Evolutionary conservation across 257 asterid species (phyloP).

Genomic region (Salvia miltiorrhiza): DNA sequence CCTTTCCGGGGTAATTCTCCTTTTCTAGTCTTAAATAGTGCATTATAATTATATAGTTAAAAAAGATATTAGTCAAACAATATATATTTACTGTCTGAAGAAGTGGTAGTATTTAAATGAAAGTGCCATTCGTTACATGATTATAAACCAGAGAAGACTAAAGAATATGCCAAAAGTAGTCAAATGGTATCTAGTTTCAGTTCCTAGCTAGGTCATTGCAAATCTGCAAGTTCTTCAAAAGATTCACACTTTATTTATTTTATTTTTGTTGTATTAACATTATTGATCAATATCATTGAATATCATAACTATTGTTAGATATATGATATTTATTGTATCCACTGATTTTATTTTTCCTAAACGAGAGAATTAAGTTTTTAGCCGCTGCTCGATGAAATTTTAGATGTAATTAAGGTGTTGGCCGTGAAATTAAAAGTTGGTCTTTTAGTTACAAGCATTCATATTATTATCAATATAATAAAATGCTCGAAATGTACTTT

Average conservation of each 20-base stretch:
- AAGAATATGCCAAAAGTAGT: slow-evolving; percentile 47
- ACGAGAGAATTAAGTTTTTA: too few species aligned
- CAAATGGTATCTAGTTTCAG: slow-evolving; percentile 35
- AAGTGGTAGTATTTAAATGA: background rate
- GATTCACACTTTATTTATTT: background rate
- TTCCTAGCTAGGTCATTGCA: slow-evolving; percentile 26
- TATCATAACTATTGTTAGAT: too few species aligned
- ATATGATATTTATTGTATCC: too few species aligned
- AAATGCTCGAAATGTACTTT: too few species aligned
- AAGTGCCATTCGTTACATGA: background rate
- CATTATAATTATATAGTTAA: too few species aligned
- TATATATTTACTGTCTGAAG: background rate
- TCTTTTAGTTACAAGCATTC: too few species aligned
- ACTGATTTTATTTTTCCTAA: too few species aligned
- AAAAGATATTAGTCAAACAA: background rate
- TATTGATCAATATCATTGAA: background rate
- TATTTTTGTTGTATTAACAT: background rate
- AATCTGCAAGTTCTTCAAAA: slow-evolving; percentile 13
- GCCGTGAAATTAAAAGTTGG: too few species aligned
- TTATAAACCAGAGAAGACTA: slow-evolving; percentile 5
- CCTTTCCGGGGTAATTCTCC: background rate
- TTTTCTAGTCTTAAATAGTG: background rate
- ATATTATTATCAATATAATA: too few species aligned
- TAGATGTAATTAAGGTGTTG: too few species aligned
- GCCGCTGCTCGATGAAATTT: too few species aligned